Percentiles rank a stretch among this genome's conserved stretches.
phyloP scores from a whole-genome alignment of 2,329 filamentous ascomycete species.

The Alternaria infectoria region DNA sequence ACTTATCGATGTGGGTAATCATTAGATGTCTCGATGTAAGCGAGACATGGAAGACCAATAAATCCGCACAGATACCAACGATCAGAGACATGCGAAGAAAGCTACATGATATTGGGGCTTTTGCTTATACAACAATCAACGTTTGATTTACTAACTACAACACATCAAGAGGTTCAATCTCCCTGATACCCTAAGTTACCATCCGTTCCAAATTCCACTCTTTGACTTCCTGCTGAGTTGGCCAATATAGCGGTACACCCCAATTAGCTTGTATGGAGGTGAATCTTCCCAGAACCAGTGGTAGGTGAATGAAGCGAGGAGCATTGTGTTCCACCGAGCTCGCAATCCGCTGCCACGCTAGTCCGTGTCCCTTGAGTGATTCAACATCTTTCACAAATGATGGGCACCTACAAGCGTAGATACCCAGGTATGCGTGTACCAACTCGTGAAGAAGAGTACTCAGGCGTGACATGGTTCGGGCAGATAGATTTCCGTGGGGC shows the following conservation, averaged over 20 bases:
- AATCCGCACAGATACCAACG: not conserved
- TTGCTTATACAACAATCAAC: not conserved
- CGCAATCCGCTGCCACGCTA: not conserved
- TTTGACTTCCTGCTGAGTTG: not conserved
- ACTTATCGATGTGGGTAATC: not conserved
- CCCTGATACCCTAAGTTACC: not conserved
- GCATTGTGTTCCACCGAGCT: not conserved
- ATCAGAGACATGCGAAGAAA: not conserved
- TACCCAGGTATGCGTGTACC: not conserved
- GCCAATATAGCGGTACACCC: not conserved
- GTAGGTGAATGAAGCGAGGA: not conserved
- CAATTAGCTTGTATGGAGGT: not conserved
- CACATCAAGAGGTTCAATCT: not conserved
- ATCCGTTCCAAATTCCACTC: not conserved
- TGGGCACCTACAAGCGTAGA: not conserved
- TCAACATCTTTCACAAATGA: not conserved
- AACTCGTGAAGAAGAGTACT: not conserved
- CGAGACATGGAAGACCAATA: not conserved
- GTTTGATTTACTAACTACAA: not conserved
- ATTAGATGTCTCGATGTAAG: not conserved
- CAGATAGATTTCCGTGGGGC: not conserved
- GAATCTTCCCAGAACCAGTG: not conserved
- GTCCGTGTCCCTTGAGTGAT: not conserved
- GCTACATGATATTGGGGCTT: not conserved
- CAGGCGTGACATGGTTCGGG: not conserved